Evolutionary conservation across 2,329 filamentous ascomycete genomes (phyloP).

Genomic region (Didymella segeticola): DNA sequence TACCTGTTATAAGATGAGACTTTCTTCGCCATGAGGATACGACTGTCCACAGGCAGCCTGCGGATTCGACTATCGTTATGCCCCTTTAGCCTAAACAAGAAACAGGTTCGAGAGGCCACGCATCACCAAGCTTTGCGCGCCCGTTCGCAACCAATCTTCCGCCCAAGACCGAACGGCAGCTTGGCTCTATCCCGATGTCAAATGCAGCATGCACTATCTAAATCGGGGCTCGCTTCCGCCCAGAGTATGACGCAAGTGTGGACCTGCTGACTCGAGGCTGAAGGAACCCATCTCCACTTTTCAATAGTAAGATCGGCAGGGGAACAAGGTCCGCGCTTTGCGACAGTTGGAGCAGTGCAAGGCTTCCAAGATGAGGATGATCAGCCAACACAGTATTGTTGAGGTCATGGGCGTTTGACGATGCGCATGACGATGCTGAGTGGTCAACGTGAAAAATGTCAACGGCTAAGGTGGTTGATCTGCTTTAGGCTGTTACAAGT

Average conservation of each 20-base stretch:
- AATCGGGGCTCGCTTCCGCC: constrained; percentile 4
- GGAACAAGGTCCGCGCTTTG: constrained; percentile 12
- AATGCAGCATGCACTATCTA: constrained; percentile 1
- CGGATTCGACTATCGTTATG: background rate
- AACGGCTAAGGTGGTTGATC: constrained; percentile 1
- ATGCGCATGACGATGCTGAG: background rate
- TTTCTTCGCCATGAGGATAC: background rate
- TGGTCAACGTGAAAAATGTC: background rate
- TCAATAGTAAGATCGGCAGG: constrained; percentile 33
- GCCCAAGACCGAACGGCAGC: constrained; percentile 6
- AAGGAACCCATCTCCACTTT: constrained; percentile 10
- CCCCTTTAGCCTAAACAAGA: constrained; percentile 4
- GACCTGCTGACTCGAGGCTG: constrained; percentile 4
- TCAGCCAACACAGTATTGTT: constrained; percentile 6
- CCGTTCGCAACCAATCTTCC: constrained; percentile 2
- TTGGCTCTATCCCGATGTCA: constrained; percentile 7
- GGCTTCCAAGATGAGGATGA: constrained; percentile 16
- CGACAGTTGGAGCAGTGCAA: background rate
- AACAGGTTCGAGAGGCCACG: background rate
- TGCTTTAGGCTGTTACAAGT: background rate
- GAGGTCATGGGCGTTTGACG: constrained; percentile 3
- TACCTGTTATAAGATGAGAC: constrained; percentile 1
- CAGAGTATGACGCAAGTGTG: constrained; percentile 18
- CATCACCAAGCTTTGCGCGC: background rate
- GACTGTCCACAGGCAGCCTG: background rate